Evolutionary conservation across 2,329 filamentous ascomycete genomes (phyloP).

Genomic region (Colletotrichum tofieldiae): DNA sequence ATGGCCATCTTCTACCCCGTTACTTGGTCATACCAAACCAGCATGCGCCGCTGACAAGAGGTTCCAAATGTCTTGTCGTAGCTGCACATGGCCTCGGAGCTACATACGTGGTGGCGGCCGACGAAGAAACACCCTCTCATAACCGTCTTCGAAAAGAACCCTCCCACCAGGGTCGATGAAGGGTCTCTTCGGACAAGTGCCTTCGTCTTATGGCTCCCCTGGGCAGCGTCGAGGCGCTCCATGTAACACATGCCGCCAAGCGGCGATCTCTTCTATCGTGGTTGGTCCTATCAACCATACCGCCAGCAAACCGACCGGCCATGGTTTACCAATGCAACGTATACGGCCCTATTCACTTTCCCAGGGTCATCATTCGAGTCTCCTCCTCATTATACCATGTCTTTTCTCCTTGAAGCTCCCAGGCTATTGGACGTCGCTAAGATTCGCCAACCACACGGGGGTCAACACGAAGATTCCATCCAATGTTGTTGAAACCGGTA

Average conservation of each 20-base stretch:
- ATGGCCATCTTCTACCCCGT: not conserved
- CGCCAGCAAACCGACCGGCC: not conserved
- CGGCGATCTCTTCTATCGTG: not conserved
- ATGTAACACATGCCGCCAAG: not conserved
- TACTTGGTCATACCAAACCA: not conserved
- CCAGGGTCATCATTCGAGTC: not conserved
- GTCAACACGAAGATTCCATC: no score
- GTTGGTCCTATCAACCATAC: not conserved
- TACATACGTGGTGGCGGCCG: no score
- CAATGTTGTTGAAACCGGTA: not conserved
- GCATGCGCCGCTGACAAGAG: not conserved
- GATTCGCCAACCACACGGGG: not conserved
- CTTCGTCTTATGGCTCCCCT: not conserved
- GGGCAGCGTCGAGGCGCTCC: not conserved
- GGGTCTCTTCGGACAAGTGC: not conserved
- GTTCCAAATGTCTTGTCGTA: no score
- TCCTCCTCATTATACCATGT: not conserved
- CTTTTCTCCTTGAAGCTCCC: not conserved
- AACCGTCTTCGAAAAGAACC: no score
- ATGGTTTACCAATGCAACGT: not conserved
- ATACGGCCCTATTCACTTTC: not conserved
- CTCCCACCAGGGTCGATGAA: not conserved
- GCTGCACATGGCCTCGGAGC: no score
- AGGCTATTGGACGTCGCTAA: not conserved
- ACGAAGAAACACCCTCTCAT: no score